Conservation (phyloP, 2,329 filamentous ascomycete genomes). For the Colletotrichum shisoi region DNA sequence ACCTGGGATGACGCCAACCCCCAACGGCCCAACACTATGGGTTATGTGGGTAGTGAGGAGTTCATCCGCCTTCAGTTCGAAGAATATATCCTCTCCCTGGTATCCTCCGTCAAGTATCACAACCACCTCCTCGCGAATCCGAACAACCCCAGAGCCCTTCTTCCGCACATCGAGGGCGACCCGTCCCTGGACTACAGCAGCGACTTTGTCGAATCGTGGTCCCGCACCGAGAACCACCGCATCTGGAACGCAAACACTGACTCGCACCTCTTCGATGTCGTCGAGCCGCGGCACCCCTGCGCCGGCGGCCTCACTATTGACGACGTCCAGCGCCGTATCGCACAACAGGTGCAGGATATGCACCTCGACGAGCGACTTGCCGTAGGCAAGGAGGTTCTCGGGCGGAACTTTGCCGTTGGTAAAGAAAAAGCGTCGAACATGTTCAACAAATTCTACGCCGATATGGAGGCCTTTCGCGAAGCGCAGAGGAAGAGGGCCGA, state of each 20-base stretch:
- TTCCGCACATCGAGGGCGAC: conserved; percentile 78
- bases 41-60: conserved; percentile 94
- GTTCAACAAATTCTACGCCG: conserved; percentile 87
- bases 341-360: conserved; percentile 90
- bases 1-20: conserved; percentile 97
- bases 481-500: conserved; percentile 55
- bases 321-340: conserved; percentile 87
- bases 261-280: conserved; percentile 89
- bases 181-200: conserved; percentile 82
- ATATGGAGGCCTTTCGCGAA: conserved; percentile 74
- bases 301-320: conserved; percentile 92
- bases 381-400: conserved; percentile 81
- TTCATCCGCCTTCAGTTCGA: conserved; percentile 98
- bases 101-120: conserved; percentile 90
- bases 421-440: conserved; percentile 86
- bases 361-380: conserved; percentile 91
- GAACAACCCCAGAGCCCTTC: conserved; percentile 66
- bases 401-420: conserved; percentile 87
- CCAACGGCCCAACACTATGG: conserved; percentile 87
- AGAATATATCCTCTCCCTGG: conserved; percentile 88
- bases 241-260: conserved; percentile 86
- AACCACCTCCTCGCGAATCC: conserved; percentile 66
- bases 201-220: conserved; percentile 90
- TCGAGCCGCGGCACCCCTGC: conserved; percentile 91
- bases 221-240: conserved; percentile 85